Conservation (phyloP, 345 rosid genomes). For the Syzygium grande region DNA sequence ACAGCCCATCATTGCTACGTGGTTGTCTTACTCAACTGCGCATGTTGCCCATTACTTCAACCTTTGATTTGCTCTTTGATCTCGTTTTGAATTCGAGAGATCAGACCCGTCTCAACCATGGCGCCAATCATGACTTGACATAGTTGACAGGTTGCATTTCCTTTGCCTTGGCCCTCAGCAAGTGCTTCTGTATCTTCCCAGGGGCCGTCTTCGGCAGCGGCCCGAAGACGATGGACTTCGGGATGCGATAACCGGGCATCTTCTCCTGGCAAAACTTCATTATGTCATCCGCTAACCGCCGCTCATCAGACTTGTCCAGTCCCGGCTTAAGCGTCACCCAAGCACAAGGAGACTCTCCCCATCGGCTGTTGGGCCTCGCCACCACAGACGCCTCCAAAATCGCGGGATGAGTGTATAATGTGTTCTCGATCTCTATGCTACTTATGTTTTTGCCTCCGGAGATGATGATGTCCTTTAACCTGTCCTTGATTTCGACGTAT, state of each 20-base stretch:
- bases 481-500: conserved; percentile 6
- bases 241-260: not conserved
- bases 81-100: not conserved
- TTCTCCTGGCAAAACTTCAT: not conserved
- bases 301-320: not conserved
- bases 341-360: conserved; percentile 9
- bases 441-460: conserved; percentile 8
- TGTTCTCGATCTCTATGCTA: conserved; percentile 6
- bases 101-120: not conserved
- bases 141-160: not conserved
- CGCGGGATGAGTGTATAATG: not conserved
- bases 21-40: not conserved
- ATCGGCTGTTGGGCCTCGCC: conserved; percentile 2
- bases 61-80: not conserved
- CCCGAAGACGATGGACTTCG: not conserved
- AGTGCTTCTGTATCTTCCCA: not conserved
- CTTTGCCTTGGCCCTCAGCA: not conserved
- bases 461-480: conserved; percentile 13
- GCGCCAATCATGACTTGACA: not conserved
- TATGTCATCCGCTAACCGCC: not conserved
- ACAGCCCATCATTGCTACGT: not conserved
- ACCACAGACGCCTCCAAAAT: conserved; percentile 9
- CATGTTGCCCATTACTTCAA: not conserved
- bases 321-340: conserved; percentile 4
- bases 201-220: not conserved